Evolutionary conservation across 306 rosid genomes (phyloP).

Genomic region (Quillaja saponaria): DNA sequence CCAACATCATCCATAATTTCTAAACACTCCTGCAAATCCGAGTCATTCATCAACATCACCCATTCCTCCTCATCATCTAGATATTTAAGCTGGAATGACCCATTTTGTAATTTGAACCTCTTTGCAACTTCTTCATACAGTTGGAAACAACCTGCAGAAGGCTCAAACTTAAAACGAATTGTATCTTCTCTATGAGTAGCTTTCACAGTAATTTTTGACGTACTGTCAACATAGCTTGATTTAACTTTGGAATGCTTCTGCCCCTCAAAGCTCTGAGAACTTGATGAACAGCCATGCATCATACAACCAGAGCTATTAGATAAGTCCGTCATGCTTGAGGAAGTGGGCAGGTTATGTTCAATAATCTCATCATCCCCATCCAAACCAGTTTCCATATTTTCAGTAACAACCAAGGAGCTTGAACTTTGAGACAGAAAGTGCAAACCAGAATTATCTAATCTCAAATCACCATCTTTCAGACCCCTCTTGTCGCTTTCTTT

Average conservation of each 20-base stretch:
- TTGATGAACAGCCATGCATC: constrained; percentile 56
- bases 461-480: constrained; percentile 29
- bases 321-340: constrained; percentile 69
- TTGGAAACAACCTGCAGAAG: constrained; percentile 51
- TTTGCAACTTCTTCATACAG: constrained; percentile 71
- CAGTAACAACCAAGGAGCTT: constrained; percentile 40
- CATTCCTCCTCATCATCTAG: constrained; percentile 87
- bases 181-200: constrained; percentile 74
- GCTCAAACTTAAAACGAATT: constrained; percentile 72
- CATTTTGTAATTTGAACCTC: constrained; percentile 67
- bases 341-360: constrained; percentile 49
- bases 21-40: constrained; percentile 74
- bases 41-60: constrained; percentile 74
- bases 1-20: constrained; percentile 69
- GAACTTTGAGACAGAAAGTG: constrained; percentile 46
- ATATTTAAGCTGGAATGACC: constrained; percentile 73
- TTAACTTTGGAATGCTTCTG: constrained; percentile 41
- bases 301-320: constrained; percentile 49
- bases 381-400: constrained; percentile 40
- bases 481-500: constrained; percentile 24
- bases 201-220: constrained; percentile 59
- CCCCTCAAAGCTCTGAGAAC: constrained; percentile 61
- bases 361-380: constrained; percentile 40
- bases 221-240: constrained; percentile 39
- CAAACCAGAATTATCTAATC: constrained; percentile 31